A percentile compares a stretch with the other conserved stretches of the same genome.
Conservation (phyloP, 805 yeast genomes). For the Wickerhamiella alocasiicola region DNA sequence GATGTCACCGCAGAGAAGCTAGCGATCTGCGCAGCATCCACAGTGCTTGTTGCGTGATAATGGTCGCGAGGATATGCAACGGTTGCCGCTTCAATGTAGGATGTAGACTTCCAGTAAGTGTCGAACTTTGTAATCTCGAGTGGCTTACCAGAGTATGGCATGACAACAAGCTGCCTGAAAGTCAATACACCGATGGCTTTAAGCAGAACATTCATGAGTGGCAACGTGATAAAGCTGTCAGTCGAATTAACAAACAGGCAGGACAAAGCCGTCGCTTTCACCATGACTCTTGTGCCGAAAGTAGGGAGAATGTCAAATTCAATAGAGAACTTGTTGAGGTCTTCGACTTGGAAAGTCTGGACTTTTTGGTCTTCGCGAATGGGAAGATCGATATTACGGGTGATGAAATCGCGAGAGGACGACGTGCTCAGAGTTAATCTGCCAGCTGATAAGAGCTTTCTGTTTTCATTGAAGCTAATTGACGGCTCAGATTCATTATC, state of each 20-base stretch:
- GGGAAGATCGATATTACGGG: slow-evolving; percentile 75
- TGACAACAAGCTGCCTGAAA: slow-evolving; percentile 68
- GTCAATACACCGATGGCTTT: slow-evolving; percentile 70
- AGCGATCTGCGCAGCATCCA: slow-evolving; percentile 33
- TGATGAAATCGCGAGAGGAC: slow-evolving; percentile 63
- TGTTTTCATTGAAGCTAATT: slow-evolving; percentile 34
- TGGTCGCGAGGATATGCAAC: slow-evolving; percentile 12
- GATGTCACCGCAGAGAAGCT: slow-evolving; percentile 48
- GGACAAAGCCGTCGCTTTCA: slow-evolving; percentile 73
- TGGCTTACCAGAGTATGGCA: slow-evolving; percentile 76
- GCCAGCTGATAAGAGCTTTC: slow-evolving; percentile 30
- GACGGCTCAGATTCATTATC: slow-evolving; percentile 30
- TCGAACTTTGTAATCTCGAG: slow-evolving; percentile 85
- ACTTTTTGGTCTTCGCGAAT: slow-evolving; percentile 53
- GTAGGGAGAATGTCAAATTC: slow-evolving; percentile 89
- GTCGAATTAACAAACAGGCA: slow-evolving; percentile 32
- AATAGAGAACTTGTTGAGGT: slow-evolving; percentile 57
- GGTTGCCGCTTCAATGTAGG: slow-evolving; percentile 30
- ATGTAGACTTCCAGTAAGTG: slow-evolving; percentile 92
- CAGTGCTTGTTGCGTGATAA: slow-evolving; percentile 13
- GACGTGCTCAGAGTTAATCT: slow-evolving; percentile 71
- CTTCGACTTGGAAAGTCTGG: slow-evolving; percentile 73
- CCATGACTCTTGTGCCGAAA: slow-evolving; percentile 84
- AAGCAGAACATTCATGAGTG: slow-evolving; percentile 70
- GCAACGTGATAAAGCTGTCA: slow-evolving; percentile 37